Evolutionary conservation across 2,329 filamentous ascomycete genomes (phyloP), one percentile per base, ranked within the genome.

Genomic region (Tothia fuscella): DNA sequence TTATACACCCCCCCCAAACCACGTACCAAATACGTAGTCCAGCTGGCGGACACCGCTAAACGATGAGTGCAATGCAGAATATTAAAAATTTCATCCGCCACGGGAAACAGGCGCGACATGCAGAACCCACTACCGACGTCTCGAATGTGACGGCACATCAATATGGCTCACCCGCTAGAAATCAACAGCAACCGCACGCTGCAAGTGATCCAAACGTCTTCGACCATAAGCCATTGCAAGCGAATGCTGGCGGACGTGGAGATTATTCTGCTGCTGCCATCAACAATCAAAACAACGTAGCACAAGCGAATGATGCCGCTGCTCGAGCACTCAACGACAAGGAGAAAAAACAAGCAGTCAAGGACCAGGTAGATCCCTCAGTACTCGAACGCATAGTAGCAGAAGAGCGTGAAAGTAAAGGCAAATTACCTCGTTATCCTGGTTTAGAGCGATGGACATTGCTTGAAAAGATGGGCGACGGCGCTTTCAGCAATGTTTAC

Each of bases 401-500:
- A 43, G 91, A 96, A 58, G 91, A 96, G 68, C 85, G 87, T 46
- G 82, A 84, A 54, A 85, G 70, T 63, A 84, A 79, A 60, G 78
- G 78, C 57, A 93, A 88, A 61, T 80, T 96, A 56, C 89, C 91
- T 30, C 74, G 69, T 51, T 93, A 93, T 54, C 83, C 85, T 1
- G 85, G 85, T 28, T 67, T 93, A 29, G 86, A 93, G 53, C 70
- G 88, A 55, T 98, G 84, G 80, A 76, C 81, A 41, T 68, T 95
- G 25, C 45, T 91, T 40, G 88, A 94, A 65, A 96, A 96, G 73
- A 98, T 98, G 89, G 91, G 91, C 49, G 91, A 96, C 52, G 91
- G 91, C 47, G 91, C 91, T 46, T 98, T 98, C 71, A 96, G 89
- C 69, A 96, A 96, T 56, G 91, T 98, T 49, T 98, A 96, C 63